These are phyloP conservation scores for Neurospora sp. DNA, from an alignment of 495 filamentous ascomycete species.

Conservation along the genomic window DNA sequence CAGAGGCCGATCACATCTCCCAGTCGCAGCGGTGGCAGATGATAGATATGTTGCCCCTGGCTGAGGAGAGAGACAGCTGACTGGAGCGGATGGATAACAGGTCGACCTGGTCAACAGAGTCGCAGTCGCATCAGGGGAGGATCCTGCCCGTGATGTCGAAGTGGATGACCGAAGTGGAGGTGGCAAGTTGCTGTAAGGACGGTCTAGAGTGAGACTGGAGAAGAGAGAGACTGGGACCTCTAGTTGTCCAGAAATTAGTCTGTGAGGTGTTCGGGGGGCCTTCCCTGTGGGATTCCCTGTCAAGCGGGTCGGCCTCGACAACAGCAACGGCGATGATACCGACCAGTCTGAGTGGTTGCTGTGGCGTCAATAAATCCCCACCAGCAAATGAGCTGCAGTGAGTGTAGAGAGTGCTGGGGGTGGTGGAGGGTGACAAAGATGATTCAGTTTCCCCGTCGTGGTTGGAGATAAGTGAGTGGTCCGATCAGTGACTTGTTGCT, in stretches of 20 bases:
- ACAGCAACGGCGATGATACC: background rate
- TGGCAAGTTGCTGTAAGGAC: background rate
- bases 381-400: background rate
- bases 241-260: background rate
- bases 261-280: background rate
- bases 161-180: background rate
- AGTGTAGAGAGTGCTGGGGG: background rate
- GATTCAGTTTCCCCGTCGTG: background rate
- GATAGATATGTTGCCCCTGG: background rate
- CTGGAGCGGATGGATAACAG: background rate
- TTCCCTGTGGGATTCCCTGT: background rate
- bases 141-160: background rate
- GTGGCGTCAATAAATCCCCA: background rate
- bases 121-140: background rate
- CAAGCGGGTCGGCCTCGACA: background rate
- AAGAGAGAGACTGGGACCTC: background rate
- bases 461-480: background rate
- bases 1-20: background rate
- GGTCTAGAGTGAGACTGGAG: background rate
- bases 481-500: background rate
- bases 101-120: background rate
- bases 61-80: background rate
- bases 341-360: background rate
- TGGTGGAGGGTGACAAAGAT: background rate
- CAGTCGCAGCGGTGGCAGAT: background rate